These are phyloP conservation scores for Camellia japonica DNA, from an alignment of 148 eudicot genomes.

Conservation along the genomic window DNA sequence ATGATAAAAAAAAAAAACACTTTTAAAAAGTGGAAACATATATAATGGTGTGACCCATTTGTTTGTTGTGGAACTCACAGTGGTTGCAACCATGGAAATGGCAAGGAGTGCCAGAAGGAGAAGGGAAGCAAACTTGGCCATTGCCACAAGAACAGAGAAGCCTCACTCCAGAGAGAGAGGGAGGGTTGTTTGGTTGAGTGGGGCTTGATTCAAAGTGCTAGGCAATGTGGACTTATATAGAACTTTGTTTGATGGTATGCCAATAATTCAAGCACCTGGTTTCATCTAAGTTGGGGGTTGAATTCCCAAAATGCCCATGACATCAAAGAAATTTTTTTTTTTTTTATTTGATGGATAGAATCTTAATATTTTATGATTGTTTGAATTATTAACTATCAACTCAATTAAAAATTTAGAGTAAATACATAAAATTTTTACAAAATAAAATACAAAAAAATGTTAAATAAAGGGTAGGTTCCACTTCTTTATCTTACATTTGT, in stretches of 20 bases:
- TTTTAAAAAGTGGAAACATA: background rate
- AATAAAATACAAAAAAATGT: too few relatives aligned
- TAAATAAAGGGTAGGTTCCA: too few relatives aligned
- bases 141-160: background rate
- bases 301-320: background rate
- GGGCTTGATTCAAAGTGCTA: conserved; percentile 7
- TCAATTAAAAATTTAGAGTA: too few relatives aligned
- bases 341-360: too few relatives aligned
- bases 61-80: background rate
- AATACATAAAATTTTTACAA: too few relatives aligned
- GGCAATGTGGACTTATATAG: conserved; percentile 18
- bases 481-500: too few relatives aligned
- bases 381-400: too few relatives aligned
- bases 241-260: background rate
- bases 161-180: conserved; percentile 13
- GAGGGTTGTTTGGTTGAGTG: background rate
- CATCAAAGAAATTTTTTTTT: background rate
- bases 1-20: background rate
- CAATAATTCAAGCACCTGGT: background rate
- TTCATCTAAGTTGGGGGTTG: background rate
- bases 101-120: conserved; percentile 23
- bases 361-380: too few relatives aligned
- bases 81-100: conserved; percentile 22
- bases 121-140: conserved; percentile 23
- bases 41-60: background rate